phyloP scores from a whole-genome alignment of 768 basidiomycete species.

The Rubroboletus satanas region DNA sequence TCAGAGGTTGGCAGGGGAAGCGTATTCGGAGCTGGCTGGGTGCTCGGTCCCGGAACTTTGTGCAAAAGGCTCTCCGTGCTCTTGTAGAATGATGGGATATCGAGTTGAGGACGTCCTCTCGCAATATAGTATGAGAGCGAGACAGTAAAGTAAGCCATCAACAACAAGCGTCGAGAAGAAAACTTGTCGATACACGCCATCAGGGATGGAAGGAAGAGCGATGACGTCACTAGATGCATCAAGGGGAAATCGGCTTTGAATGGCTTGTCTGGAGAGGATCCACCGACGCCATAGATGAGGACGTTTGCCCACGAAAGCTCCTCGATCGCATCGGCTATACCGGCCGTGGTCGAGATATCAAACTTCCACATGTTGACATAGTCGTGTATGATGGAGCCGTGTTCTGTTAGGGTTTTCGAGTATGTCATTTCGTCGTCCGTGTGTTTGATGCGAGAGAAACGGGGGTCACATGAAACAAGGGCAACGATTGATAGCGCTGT shows the following conservation, averaged over 20 bases:
- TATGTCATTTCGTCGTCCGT: slow-evolving; percentile 32
- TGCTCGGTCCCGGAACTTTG: slow-evolving; percentile 16
- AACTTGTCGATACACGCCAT: slow-evolving; percentile 33
- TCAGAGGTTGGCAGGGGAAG: slow-evolving; percentile 33
- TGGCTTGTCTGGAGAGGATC: slow-evolving; percentile 41
- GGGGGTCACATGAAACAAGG: slow-evolving; percentile 49
- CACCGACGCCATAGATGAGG: slow-evolving; percentile 59
- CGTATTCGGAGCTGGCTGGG: slow-evolving; percentile 24
- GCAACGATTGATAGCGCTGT: slow-evolving; percentile 48
- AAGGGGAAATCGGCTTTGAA: slow-evolving; percentile 68
- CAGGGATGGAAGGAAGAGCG: slow-evolving; percentile 55
- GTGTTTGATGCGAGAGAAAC: slow-evolving; percentile 24
- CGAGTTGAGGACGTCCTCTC: slow-evolving; percentile 33
- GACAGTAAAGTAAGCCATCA: slow-evolving; percentile 29
- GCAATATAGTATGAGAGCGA: slow-evolving; percentile 30
- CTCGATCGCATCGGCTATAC: slow-evolving; percentile 51
- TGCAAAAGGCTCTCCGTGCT: slow-evolving; percentile 35
- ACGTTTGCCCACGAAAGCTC: slow-evolving; percentile 56
- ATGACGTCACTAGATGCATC: slow-evolving; percentile 68
- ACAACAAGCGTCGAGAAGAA: slow-evolving; percentile 24
- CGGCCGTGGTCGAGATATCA: slow-evolving; percentile 33
- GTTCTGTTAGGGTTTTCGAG: slow-evolving; percentile 25
- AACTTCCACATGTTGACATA: slow-evolving; percentile 47
- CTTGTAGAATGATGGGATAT: slow-evolving; percentile 31
- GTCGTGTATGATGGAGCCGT: slow-evolving; percentile 37